Conservation (phyloP, 371 early-diverging fungal genomes). For the Phascolomyces articulosus region DNA sequence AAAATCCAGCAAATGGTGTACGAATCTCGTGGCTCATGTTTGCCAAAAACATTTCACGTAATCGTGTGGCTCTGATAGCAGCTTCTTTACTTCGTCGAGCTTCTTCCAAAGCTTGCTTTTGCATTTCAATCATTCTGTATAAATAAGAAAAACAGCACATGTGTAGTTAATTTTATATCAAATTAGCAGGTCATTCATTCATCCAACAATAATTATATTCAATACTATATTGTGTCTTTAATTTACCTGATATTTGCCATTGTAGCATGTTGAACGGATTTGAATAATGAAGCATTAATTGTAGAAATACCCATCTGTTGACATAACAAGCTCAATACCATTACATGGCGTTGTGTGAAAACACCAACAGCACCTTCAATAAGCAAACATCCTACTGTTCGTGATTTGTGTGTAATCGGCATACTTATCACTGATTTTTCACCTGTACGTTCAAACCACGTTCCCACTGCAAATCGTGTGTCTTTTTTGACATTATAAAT, state of each 20-base stretch:
- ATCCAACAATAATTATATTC: not conserved
- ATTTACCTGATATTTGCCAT: constrained; percentile 35
- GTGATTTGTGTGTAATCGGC: constrained; percentile 55
- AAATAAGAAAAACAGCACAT: too few relatives aligned
- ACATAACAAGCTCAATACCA: constrained; percentile 55
- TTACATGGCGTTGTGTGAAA: constrained; percentile 56
- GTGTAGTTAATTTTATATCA: too few relatives aligned
- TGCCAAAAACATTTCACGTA: constrained; percentile 58
- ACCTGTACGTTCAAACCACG: constrained; percentile 21
- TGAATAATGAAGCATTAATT: constrained; percentile 59
- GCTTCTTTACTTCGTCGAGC: constrained; percentile 49
- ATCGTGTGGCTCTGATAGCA: constrained; percentile 39
- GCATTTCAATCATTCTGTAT: constrained; percentile 45
- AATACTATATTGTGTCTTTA: not conserved
- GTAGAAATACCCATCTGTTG: constrained; percentile 66
- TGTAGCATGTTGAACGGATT: constrained; percentile 43
- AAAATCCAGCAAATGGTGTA: constrained; percentile 62
- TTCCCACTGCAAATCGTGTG: constrained; percentile 43
- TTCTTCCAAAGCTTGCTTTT: constrained; percentile 47
- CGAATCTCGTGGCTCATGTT: constrained; percentile 62
- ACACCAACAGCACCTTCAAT: constrained; percentile 59
- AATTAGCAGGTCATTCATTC: too few relatives aligned
- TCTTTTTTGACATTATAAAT: constrained; percentile 42
- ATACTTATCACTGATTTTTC: constrained; percentile 57
- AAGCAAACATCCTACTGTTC: constrained; percentile 53